Percentiles rank a stretch among this genome's conserved stretches.
Evolutionary conservation across 164 flowering plant species (phyloP).

Genomic region (Annona squamosa): DNA sequence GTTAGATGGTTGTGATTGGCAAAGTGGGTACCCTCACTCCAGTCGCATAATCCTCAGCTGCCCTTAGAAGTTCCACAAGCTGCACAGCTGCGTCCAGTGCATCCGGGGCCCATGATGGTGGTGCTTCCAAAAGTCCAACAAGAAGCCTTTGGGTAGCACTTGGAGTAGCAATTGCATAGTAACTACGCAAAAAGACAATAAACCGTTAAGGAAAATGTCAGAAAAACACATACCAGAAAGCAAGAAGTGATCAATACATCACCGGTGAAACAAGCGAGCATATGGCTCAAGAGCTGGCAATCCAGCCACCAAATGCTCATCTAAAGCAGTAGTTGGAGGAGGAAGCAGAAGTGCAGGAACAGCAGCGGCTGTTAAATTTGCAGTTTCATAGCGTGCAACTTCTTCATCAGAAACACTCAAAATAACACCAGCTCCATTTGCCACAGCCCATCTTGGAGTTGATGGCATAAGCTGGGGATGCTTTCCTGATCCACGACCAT

Average conservation of each 20-base stretch:
- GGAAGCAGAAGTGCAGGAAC: slow-evolving; percentile 98
- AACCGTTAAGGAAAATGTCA: neutral
- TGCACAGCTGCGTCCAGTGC: slow-evolving; percentile 99
- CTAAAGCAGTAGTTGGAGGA: slow-evolving; percentile 87
- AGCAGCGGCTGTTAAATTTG: slow-evolving; percentile 86
- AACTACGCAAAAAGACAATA: slow-evolving; percentile 31
- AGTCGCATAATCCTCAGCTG: slow-evolving; percentile 93
- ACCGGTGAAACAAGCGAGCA: slow-evolving; percentile 95
- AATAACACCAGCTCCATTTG: slow-evolving; percentile 97
- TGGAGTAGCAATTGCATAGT: slow-evolving; percentile 93
- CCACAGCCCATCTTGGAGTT: slow-evolving; percentile 98
- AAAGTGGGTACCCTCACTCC: slow-evolving; percentile 73
- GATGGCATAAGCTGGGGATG: slow-evolving; percentile 97
- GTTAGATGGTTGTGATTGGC: neutral
- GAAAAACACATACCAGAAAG: neutral
- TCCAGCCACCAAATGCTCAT: slow-evolving; percentile 97
- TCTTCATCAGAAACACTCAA: slow-evolving; percentile 95
- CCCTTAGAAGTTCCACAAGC: slow-evolving; percentile 93
- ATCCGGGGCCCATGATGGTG: slow-evolving; percentile 99
- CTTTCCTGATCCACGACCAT: slow-evolving; percentile 89
- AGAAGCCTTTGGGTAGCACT: slow-evolving; percentile 96
- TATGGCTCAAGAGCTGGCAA: slow-evolving; percentile 96
- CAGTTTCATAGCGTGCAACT: slow-evolving; percentile 91
- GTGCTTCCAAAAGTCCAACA: slow-evolving; percentile 95
- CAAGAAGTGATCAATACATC: slow-evolving; percentile 6